phyloP scores from a whole-genome alignment of 2,329 filamentous ascomycete species.

The Exophiala calicioides region DNA sequence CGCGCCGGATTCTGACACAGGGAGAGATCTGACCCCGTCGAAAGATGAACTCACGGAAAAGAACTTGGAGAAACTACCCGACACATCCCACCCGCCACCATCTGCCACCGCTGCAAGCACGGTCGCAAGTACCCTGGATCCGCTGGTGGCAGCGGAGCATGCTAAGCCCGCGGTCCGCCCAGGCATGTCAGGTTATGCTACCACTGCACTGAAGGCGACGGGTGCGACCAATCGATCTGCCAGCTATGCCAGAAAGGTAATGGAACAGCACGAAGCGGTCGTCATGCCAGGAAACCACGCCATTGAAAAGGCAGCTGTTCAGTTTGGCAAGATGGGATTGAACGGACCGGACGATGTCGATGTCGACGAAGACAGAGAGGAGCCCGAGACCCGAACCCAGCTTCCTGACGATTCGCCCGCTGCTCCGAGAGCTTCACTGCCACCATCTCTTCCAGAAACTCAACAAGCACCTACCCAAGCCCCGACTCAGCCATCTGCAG shows the following conservation, averaged over 20 bases:
- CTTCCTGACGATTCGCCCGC: slow-evolving; percentile 91
- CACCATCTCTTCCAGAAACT: slow-evolving; percentile 62
- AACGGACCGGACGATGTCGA: slow-evolving; percentile 77
- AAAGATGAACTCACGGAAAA: slow-evolving; percentile 84
- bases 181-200: slow-evolving; percentile 71
- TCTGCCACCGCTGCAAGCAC: slow-evolving; percentile 88
- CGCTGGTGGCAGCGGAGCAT: slow-evolving; percentile 57
- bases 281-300: slow-evolving; percentile 98
- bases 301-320: slow-evolving; percentile 87
- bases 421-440: slow-evolving; percentile 80
- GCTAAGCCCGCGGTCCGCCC: slow-evolving; percentile 56
- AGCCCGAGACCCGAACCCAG: slow-evolving; percentile 90
- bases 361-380: slow-evolving; percentile 91
- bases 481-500: slow-evolving; percentile 39
- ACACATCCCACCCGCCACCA: slow-evolving; percentile 72
- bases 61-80: slow-evolving; percentile 88
- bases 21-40: slow-evolving; percentile 59
- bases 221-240: slow-evolving; percentile 65
- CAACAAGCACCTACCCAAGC: slow-evolving; percentile 41
- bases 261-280: slow-evolving; percentile 96
- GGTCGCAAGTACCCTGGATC: slow-evolving; percentile 80
- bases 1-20: slow-evolving; percentile 31
- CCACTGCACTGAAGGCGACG: slow-evolving; percentile 80
- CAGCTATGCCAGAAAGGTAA: slow-evolving; percentile 79
- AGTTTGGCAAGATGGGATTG: slow-evolving; percentile 93